Percentiles rank a stretch among this genome's conserved stretches.
phyloP scores from a whole-genome alignment of 345 rosid species.

The Pelargonium nanum region DNA sequence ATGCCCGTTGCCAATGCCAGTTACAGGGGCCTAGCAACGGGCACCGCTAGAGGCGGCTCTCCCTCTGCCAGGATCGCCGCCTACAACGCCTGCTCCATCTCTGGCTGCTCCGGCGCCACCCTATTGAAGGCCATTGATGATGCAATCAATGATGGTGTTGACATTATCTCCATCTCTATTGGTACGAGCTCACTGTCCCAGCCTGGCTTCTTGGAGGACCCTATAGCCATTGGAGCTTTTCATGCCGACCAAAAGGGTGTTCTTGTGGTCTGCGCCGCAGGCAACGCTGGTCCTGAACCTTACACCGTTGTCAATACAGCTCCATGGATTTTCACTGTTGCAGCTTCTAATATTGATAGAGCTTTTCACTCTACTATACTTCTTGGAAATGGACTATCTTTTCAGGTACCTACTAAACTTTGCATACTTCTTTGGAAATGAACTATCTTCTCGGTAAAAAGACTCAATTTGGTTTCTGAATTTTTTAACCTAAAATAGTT shows the following conservation, averaged over 20 bases:
- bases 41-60: constrained; percentile 49
- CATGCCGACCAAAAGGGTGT: constrained; percentile 54
- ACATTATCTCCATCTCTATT: constrained; percentile 58
- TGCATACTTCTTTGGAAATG: no score
- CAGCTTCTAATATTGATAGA: constrained; percentile 53
- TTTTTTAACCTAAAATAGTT: no score
- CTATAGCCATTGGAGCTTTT: constrained; percentile 62
- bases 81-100: constrained; percentile 50
- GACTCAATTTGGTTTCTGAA: no score
- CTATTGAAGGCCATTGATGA: constrained; percentile 62
- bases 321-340: constrained; percentile 62
- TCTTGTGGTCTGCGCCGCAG: constrained; percentile 51
- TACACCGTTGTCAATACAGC: constrained; percentile 47
- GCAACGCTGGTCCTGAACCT: constrained; percentile 58
- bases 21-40: constrained; percentile 40
- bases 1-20: constrained; percentile 35
- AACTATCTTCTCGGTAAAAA: no score
- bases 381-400: constrained; percentile 35
- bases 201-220: constrained; percentile 39
- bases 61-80: constrained; percentile 40
- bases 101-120: constrained; percentile 46
- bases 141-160: constrained; percentile 63
- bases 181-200: constrained; percentile 36
- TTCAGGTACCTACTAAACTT: constrained; percentile 26
- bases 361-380: constrained; percentile 39